Base-by-base conservation (phyloP, 257 asterid genomes). In the Petunia secreta region DNA sequence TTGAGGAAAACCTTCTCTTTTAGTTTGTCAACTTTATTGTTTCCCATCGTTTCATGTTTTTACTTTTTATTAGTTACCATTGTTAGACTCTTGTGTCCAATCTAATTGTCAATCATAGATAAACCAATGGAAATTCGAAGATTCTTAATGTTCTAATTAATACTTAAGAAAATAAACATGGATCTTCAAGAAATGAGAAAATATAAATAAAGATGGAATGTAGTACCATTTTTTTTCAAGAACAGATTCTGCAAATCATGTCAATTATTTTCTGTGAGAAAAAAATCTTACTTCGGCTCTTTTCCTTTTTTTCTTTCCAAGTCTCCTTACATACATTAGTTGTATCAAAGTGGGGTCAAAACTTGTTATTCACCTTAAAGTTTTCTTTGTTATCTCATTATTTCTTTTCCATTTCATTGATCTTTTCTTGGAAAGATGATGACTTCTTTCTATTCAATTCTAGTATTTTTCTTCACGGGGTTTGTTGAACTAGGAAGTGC, bases 21-120 rank as follows among this genome's bases (percentile, higher is more conserved):
- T 10, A 63, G 71, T 63, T 63, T 63, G 25, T 11, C 37, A 16
- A 37, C 9, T 4, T 5, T 38, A 63, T 8, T 63, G 4, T 34
- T 25, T 34, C 14, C 25, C 39, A 8, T 15, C 37, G 37, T 59
- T 59, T 25, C 25, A 25, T 25, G 25, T 25, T 64, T 40, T 15
- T 25, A 25, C 84, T 73, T 55, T 85, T 44, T 81, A 78, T 74
- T 25, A 25, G 75, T 89, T 39, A 34, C 80, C 63, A 15, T 78
- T 52, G 41, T 75, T 14, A 63, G 80, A 80, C 68, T 13, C 86
- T 36, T 9, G 79, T 59, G 84, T 66, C 11, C 15, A 39, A 46
- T 25, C 25, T 25, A 25, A 25, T 41, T 66, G n/a, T 15, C 54
- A 66, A 66, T 59, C 64, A 59, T 16, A 59, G 3, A n/a, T 55